Conservation (phyloP, 2,329 filamentous ascomycete species). For the Phoma sp. region DNA sequence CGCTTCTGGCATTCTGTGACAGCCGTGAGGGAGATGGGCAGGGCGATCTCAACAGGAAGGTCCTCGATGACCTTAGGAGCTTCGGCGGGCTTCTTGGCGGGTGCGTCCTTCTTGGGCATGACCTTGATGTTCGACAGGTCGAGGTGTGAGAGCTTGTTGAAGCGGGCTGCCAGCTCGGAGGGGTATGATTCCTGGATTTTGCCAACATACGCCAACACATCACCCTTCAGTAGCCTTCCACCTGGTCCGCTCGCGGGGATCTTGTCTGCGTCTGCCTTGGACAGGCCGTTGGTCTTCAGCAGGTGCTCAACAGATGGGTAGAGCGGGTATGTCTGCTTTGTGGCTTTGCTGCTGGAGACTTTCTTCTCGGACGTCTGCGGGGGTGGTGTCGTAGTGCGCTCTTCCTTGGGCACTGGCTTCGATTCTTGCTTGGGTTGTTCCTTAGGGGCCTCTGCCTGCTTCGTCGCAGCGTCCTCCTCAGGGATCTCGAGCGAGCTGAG, state of each 20-base stretch:
- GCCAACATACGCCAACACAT: conserved; percentile 90
- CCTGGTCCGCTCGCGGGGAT: conserved; percentile 89
- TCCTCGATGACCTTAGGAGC: conserved; percentile 54
- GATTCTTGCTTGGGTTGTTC: conserved; percentile 37
- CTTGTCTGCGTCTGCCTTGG: conserved; percentile 76
- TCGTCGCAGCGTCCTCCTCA: conserved; percentile 64
- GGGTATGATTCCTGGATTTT: conserved; percentile 76
- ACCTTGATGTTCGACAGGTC: conserved; percentile 96
- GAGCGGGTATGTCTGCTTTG: conserved; percentile 74
- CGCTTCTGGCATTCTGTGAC: conserved; percentile 83
- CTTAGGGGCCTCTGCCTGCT: conserved; percentile 47
- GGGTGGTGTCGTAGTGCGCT: conserved; percentile 42
- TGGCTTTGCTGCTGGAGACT: conserved; percentile 54
- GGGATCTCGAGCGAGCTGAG: conserved; percentile 77
- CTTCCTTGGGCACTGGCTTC: conserved; percentile 41
- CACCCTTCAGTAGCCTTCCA: conserved; percentile 90
- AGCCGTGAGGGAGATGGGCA: conserved; percentile 79
- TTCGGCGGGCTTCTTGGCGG: conserved; percentile 54
- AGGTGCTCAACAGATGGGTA: conserved; percentile 86
- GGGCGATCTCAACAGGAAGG: conserved; percentile 66
- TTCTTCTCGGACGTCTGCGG: conserved; percentile 43
- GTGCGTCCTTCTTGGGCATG: conserved; percentile 57
- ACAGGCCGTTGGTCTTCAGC: conserved; percentile 78
- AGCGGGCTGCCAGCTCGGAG: conserved; percentile 71
- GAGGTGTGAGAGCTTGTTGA: conserved; percentile 80